Evolutionary conservation across 306 rosid species (phyloP), one percentile per base, ranked within the genome.

Genomic region (Cicer pinnatifidum): DNA sequence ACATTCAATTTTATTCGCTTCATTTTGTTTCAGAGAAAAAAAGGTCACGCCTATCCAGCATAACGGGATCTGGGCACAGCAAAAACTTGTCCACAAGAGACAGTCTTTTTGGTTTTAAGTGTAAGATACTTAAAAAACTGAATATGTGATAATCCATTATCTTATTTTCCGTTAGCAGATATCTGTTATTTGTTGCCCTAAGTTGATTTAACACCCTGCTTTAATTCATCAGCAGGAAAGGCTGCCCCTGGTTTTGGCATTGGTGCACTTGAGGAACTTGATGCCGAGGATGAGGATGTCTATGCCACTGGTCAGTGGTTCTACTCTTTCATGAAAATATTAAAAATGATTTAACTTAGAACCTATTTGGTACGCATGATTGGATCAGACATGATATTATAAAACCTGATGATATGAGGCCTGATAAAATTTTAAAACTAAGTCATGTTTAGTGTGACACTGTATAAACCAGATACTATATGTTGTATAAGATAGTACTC

Each of bases 251-350:
- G 99, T 79, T 94, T 94, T 83, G 99, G 99, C 80, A 91, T 94
- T 82, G 99, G 99, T 73, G 99, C 99, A 45, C 97, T 94, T 59
- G 99, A 94, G 84, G 96, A 94, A 72, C 90, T 85, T 72, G 97
- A 90, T 79, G 88, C 82, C 23, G 99, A 91, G 85, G 99, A 91
- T 82, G 97, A 89, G 88, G 99, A 94, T 80, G 97, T 91, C 58
- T 94, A 89, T 88, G 83, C 80, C 48, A 38, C 91, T 65, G 91
- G 99, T 94, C 72, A 71, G 95, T 84, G 67, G 77, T 79, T 61
- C 43, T 58, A 69, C 54, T 16, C 67, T 80, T 76, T 80, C 69
- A 45, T 52, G 77, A 50, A 38, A 46, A 6, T 41, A 51, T 38
- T 72, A 40, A 40, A 63, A 51, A 62, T 67, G 15, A 23, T 67